Conservation (phyloP, 441 rosid species). For the Euphorbia schlechtendalii region DNA sequence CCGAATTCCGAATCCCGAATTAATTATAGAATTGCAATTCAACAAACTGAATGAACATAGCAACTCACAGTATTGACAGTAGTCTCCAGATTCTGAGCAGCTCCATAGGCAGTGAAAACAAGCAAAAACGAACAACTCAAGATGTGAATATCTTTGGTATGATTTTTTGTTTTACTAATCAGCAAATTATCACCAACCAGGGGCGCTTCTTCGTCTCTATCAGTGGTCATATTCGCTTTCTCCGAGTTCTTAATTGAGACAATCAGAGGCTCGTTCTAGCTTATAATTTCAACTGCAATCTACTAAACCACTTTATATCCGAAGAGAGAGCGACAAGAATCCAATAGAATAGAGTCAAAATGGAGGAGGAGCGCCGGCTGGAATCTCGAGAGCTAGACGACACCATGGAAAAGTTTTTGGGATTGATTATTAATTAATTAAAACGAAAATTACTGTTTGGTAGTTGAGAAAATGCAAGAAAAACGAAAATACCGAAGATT, state of each 20-base stretch:
- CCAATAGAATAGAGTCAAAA: conserved; percentile 24
- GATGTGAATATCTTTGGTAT: conserved; percentile 64
- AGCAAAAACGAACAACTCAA: conserved; percentile 74
- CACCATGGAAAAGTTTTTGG: conserved; percentile 10
- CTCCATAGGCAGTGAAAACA: conserved; percentile 80
- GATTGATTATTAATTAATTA: neutral
- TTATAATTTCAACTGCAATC: neutral
- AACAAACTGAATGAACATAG: too few relatives aligned
- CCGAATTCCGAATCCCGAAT: neutral
- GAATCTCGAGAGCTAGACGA: conserved; percentile 20
- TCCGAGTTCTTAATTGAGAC: conserved; percentile 10
- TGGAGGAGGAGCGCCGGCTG: conserved; percentile 23
- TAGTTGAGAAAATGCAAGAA: conserved; percentile 13
- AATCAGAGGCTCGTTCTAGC: conserved; percentile 10
- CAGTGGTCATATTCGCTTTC: conserved; percentile 29
- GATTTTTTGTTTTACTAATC: conserved; percentile 26
- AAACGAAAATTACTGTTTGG: neutral
- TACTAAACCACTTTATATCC: too few relatives aligned
- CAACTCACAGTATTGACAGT: conserved; percentile 58
- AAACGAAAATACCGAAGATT: too few relatives aligned
- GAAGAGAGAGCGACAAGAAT: too few relatives aligned
- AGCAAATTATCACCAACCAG: conserved; percentile 38
- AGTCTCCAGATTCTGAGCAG: conserved; percentile 91
- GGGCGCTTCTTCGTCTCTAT: conserved; percentile 56
- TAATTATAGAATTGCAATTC: too few relatives aligned